Evolutionary conservation across 495 filamentous ascomycete genomes (phyloP), one percentile per base, ranked within the genome.

Genomic region (Daldinia bambusicola): DNA sequence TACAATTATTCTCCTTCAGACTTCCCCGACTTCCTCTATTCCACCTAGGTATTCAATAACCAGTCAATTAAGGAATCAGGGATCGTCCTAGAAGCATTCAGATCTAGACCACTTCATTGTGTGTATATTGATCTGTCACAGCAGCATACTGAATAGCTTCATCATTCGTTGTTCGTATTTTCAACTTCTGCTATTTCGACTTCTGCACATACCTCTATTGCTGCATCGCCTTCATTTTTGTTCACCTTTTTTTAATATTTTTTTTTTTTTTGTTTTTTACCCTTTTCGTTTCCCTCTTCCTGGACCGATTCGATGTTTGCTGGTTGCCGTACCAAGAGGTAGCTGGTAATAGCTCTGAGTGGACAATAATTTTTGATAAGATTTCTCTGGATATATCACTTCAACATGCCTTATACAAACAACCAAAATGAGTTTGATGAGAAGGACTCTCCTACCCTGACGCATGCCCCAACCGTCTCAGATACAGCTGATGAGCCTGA

Each of bases 101-200:
- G 58, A 69, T 69, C 66, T 73, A 63, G 66, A 73, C 70, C 70
- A 66, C 66, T 73, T 73, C 51, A 37, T 63, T 73, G 66, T 69
- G 66, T 63, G 66, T 50, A 61, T 41, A 61, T 41, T 5, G 37
- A 61, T 68, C 55, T 51, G n/a, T 38, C 48, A 61, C n/a, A 71
- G 43, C 56, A 41, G 43, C 18, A 3, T 26, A 55, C 48, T 10
- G 38, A 51, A 58, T 32, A 12, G 18, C 55, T 40, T 51, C 56
- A 22, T 50, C 68, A 62, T 62, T 71, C 68, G 62, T 71, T 71
- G n/a, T 16, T 40, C 12, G 18, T 22, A 20, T 40, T 36, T 43
- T 36, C 8, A 2, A 8, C 51, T 43, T 18, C 22, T 31, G 13
- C 10, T n/a, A 18, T 16, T 30, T 30, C 1, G 9, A 9, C 20